phyloP scores from a whole-genome alignment of 169 alveolate species.

The Cryptosporidium meleagridis region DNA sequence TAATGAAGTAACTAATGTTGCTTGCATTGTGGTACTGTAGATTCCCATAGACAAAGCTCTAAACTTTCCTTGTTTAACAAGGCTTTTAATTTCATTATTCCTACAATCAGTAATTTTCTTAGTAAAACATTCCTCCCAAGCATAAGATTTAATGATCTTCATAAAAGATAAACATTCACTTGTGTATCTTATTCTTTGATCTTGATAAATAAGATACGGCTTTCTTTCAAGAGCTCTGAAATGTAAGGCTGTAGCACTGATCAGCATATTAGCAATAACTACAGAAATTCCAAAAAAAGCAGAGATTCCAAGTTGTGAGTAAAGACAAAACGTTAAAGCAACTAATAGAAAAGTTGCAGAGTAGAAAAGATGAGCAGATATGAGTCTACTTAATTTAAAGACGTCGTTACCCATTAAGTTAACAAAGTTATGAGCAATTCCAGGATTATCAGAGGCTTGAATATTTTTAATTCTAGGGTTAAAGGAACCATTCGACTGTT shows the following conservation, averaged over 20 bases:
- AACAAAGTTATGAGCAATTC: constrained; percentile 22
- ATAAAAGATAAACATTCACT: constrained; percentile 77
- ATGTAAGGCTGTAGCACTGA: constrained; percentile 37
- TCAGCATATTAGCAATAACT: constrained; percentile 30
- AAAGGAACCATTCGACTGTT: background rate
- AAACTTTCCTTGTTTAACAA: constrained; percentile 33
- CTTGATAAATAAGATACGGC: constrained; percentile 47
- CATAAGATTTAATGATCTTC: constrained; percentile 85
- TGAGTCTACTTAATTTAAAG: constrained; percentile 41
- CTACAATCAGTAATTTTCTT: constrained; percentile 80
- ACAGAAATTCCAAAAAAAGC: constrained; percentile 58
- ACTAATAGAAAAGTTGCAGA: constrained; percentile 47
- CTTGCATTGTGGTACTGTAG: constrained; percentile 70
- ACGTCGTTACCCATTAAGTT: constrained; percentile 69
- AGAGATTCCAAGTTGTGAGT: constrained; percentile 60
- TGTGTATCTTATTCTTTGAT: constrained; percentile 52
- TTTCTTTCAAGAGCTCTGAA: constrained; percentile 64
- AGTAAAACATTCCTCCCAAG: constrained; percentile 86
- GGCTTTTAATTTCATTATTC: constrained; percentile 78
- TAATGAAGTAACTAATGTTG: constrained; percentile 60
- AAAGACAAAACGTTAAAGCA: constrained; percentile 42
- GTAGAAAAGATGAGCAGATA: constrained; percentile 64
- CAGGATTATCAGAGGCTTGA: constrained; percentile 6
- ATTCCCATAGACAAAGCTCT: constrained; percentile 73
- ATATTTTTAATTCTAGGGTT: background rate